These are phyloP conservation scores for Yamadazyma kanchanaburiensis DNA, from an alignment of 1,139 yeast genomes.

Conservation along the genomic window DNA sequence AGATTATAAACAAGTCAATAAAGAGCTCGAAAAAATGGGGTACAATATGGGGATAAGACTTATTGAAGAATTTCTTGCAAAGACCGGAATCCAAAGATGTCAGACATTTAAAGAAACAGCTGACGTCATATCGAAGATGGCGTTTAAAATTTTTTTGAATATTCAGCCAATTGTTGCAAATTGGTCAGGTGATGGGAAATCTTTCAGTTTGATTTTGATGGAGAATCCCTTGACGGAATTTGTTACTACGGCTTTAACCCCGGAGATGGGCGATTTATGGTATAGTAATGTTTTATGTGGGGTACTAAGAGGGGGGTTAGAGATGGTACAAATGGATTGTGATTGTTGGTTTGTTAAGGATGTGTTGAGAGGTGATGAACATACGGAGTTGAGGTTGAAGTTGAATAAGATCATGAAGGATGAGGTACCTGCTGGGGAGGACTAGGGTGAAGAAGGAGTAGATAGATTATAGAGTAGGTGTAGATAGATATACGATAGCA, in stretches of 20 bases:
- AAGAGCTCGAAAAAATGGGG: conserved; percentile 89
- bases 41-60: conserved; percentile 88
- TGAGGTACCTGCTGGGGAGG: conserved; percentile 97
- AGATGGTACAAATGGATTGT: conserved; percentile 93
- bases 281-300: conserved; percentile 90
- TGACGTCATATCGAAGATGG: conserved; percentile 79
- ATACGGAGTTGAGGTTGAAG: conserved; percentile 75
- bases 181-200: conserved; percentile 75
- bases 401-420: conserved; percentile 76
- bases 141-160: conserved; percentile 85
- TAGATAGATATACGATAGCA: no score
- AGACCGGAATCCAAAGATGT: conserved; percentile 82
- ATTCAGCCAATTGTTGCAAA: conserved; percentile 72
- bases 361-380: conserved; percentile 75
- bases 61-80: conserved; percentile 90
- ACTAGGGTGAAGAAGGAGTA: no score
- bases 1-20: conserved; percentile 76
- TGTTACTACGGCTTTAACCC: conserved; percentile 85
- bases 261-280: conserved; percentile 78
- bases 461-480: no score
- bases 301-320: conserved; percentile 84
- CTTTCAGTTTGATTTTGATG: conserved; percentile 67
- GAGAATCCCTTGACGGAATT: conserved; percentile 95
- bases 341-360: conserved; percentile 82
- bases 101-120: conserved; percentile 79